Evolutionary conservation across 2,329 filamentous ascomycete genomes (phyloP), one percentile per base, ranked within the genome.

Genomic region (Zarea fungicola): DNA sequence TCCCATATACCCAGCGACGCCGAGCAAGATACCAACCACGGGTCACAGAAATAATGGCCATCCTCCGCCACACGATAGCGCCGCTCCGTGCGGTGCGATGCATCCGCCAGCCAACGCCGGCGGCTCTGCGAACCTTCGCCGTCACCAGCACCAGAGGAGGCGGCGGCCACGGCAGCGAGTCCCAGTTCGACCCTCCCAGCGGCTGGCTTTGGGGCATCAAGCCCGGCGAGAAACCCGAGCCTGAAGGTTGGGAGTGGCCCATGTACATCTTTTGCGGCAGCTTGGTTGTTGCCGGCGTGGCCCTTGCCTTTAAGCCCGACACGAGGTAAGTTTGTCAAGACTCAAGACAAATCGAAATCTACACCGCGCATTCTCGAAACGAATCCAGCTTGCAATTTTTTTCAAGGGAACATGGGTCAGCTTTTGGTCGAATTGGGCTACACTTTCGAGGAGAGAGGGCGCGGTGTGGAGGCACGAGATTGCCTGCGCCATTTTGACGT

Each of bases 261-360:
- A 91, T 86, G 75, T 85, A 85, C 66, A 88, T 87, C 66, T 90
- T 91, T 42, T 90, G 95, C 70, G 87, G 84, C 66, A 85, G 83
- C 62, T 71, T 95, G 62, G 71, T 82, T 23, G 75, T 89, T 56
- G 85, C 84, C 48, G 82, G 80, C 53, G 76, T 96, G 56, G 89
- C 87, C 56, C 89, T 96, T 73, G 89, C 89, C 54, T 97, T 93
- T 68, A 97, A 97, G 83, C 93, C 93, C 46, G 93, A 99, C 78
- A 97, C 92, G 55, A 95, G 89, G 93, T 99, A 78, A 75, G 91
- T 89, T 52, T 48, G 6, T 13, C 13, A 8, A 23, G 18, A 19
- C 11, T 22, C 13, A 14, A n/a, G 16, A 13, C n/a, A 22, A 18
- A 35, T n/a, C n/a, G n/a, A 10, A 40, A 16, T 21, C 8, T 26